Evolutionary conservation across 345 rosid species (phyloP), one percentile per base, ranked within the genome.

Genomic region (Raphanus raphanistrum): DNA sequence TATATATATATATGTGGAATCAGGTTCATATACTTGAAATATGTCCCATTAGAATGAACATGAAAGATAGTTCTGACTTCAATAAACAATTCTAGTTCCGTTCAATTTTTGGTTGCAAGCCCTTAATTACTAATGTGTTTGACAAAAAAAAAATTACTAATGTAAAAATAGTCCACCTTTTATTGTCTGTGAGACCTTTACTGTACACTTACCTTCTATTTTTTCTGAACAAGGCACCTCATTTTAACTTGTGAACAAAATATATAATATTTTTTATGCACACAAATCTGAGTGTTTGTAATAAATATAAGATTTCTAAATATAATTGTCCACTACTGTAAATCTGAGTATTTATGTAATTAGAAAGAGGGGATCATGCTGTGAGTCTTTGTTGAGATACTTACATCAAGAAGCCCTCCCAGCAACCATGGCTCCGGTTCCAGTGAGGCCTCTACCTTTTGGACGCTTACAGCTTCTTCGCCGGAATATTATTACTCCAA

Each of bases 371-470:
- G n/a, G 54, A 38, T 57, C 71, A 70, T 70, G 52, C 63, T 76
- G 25, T 35, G 50, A 38, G 76, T 55, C 27, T 63, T 71, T 58
- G 32, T 57, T 66, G 77, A 59, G 50, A 71, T 28, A 62, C 72
- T 64, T 71, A 31, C 60, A 65, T 57, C 17, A 21, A 64, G 45
- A 38, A 71, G 57, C 4, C 54, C 38, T 71, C 68, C 41, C 59
- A 77, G 16, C 65, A 64, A 66, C 63, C 73, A 79, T 79, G 82
- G 70, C 66, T 6, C 52, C 74, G 57, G 45, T 67, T 73, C 74
- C 68, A 72, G 76, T 66, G 81, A 77, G 71, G 41, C 54, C 77
- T 67, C 57, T 73, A 60, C 36, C 78, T 38, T 62, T 59, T 70
- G 50, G 57, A 29, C 60, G 63, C 65, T 48, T 78, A 28, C 81